Conservation (phyloP, 768 basidiomycete genomes). For the Dendrothele bispora region DNA sequence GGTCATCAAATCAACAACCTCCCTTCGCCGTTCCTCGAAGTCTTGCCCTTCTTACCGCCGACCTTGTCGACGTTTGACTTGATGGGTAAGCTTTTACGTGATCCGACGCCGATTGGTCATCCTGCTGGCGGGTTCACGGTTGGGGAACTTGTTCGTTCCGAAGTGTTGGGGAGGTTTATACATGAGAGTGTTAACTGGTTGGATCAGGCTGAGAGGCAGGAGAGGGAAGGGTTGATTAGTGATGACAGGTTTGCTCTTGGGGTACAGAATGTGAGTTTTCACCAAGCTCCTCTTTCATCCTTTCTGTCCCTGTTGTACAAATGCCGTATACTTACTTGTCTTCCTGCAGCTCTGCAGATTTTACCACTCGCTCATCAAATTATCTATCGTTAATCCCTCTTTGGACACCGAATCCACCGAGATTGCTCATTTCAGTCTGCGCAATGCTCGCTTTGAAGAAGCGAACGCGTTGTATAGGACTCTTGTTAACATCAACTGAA, state of each 20-base stretch:
- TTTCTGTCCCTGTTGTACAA: slow-evolving; percentile 47
- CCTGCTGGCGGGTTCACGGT: slow-evolving; percentile 20
- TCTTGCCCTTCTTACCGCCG: slow-evolving; percentile 66
- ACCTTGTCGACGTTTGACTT: slow-evolving; percentile 74
- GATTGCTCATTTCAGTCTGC: slow-evolving; percentile 76
- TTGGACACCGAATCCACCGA: slow-evolving; percentile 73
- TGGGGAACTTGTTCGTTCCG: slow-evolving; percentile 61
- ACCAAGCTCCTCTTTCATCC: slow-evolving; percentile 49
- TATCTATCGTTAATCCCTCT: slow-evolving; percentile 58
- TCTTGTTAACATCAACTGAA: slow-evolving; percentile 45
- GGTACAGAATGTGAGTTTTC: slow-evolving; percentile 60
- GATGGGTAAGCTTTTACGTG: slow-evolving; percentile 65
- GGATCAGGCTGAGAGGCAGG: slow-evolving; percentile 68
- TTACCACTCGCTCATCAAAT: slow-evolving; percentile 68
- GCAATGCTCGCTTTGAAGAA: slow-evolving; percentile 73
- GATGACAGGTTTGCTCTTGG: slow-evolving; percentile 76
- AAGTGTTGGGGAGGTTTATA: slow-evolving; percentile 70
- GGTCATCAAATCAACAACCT: no score
- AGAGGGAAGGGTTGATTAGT: slow-evolving; percentile 63
- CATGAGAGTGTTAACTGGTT: slow-evolving; percentile 70
- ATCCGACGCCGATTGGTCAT: slow-evolving; percentile 45
- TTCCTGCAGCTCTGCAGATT: slow-evolving; percentile 68
- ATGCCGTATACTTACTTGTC: slow-evolving; percentile 7
- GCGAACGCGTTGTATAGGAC: slow-evolving; percentile 71
- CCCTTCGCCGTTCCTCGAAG: slow-evolving; percentile 59